Base-by-base conservation (phyloP, 2,329 filamentous ascomycete species). In the Clonostachys byssicola region DNA sequence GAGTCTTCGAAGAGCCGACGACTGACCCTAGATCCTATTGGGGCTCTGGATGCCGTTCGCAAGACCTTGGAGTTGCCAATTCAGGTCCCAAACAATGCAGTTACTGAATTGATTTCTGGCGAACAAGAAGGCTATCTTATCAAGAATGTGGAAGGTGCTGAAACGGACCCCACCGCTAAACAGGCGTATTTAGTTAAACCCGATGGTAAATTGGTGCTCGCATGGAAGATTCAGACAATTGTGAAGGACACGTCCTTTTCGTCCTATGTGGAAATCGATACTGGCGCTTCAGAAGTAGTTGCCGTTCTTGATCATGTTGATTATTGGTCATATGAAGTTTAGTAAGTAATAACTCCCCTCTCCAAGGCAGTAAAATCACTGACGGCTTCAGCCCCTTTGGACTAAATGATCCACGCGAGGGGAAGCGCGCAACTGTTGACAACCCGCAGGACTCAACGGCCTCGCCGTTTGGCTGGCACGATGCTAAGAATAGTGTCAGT, bases 151-250 rank as follows among this genome's bases (percentile, higher is more conserved):
- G 62, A 62, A 6, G 74, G 75, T 17, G 68, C 70, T 5, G 56
- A 66, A 36, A 66, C 66, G 34, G 73, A 76, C 46, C 75, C 77
- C 5, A 67, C 74, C 53, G 75, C 74, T 12, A 69, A 69, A 45
- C 63, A 79, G 10, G 70, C 77, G 48, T 80, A 80, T 61, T 66
- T 77, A 44, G 66, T 71, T 52, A 73, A 69, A 51, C 51, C 63
- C 1, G 66, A 74, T 38, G 70, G 68, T 43, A 60, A 56, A 5
- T 62, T 80, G 12, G 66, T 66, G 12, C 61, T 78, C 34, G 64
- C 72, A 2, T 80, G 75, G 77, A 67, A 74, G 56, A 62, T 80
- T 14, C 74, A 79, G 64, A 79, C 75, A 4, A 74, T 78, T 46
- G 59, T 78, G 43, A 51, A 66, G n/a, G 67, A 70, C 52, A 72